These are phyloP conservation scores for Phytophthora boehmeriae DNA, from an alignment of 352 stramenopile genomes.

Conservation along the genomic window DNA sequence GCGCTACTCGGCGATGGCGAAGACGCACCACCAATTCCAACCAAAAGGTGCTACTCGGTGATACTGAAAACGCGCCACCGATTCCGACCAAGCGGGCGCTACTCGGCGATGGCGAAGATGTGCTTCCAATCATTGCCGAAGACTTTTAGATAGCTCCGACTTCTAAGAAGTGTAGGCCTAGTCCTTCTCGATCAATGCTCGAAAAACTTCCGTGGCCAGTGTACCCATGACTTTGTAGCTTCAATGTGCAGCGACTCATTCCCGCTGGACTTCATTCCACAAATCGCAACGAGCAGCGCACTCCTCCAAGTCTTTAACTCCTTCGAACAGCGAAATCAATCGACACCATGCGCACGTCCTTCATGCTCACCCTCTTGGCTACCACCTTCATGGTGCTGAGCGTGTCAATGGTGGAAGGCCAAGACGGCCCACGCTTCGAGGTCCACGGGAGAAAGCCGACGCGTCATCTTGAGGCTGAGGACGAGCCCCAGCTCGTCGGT, in stretches of 20 bases:
- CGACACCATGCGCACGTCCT: slow-evolving; percentile 14
- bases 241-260: slow-evolving; percentile 19
- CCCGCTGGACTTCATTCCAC: slow-evolving; percentile 16
- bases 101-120: too few species aligned
- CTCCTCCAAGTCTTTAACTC: neutral
- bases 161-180: too few species aligned
- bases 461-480: slow-evolving; percentile 16
- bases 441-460: slow-evolving; percentile 17
- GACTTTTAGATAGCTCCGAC: too few species aligned
- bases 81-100: too few species aligned
- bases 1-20: too few species aligned
- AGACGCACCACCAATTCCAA: too few species aligned
- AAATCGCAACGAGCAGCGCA: slow-evolving; percentile 17
- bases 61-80: too few species aligned
- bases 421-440: slow-evolving; percentile 15
- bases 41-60: too few species aligned
- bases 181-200: too few species aligned
- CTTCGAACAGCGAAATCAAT: slow-evolving; percentile 2
- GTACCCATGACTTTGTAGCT: slow-evolving; percentile 11
- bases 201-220: neutral
- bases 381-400: slow-evolving; percentile 13
- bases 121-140: too few species aligned
- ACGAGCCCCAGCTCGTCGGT: slow-evolving; percentile 20
- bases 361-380: slow-evolving; percentile 12
- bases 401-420: slow-evolving; percentile 12